A percentile compares a stretch with the other conserved stretches of the same genome.
Conservation (phyloP, 2,329 filamentous ascomycete genomes). For the Trichoderma semiorbis region DNA sequence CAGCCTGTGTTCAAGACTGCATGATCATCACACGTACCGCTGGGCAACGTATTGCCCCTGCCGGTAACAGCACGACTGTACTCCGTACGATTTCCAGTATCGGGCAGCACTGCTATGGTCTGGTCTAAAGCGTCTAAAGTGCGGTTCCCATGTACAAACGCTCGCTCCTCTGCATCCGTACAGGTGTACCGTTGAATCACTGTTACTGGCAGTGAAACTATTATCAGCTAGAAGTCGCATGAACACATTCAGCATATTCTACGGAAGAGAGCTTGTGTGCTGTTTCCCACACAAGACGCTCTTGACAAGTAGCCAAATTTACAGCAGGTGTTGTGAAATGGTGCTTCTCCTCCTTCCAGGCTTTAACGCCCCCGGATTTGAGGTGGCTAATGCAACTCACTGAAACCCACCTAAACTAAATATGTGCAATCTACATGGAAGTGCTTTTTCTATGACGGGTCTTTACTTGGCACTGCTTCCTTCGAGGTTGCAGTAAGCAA, state of each 20-base stretch:
- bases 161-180: background rate
- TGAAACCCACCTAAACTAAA: background rate
- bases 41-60: background rate
- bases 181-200: background rate
- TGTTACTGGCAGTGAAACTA: background rate
- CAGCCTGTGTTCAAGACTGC: background rate
- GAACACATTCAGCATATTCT: background rate
- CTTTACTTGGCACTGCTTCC: background rate
- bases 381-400: background rate
- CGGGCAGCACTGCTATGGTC: too few species aligned
- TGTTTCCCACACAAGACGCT: background rate
- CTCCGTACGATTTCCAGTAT: too few species aligned
- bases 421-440: background rate
- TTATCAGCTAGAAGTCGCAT: background rate
- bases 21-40: background rate
- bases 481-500: background rate
- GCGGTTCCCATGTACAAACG: background rate
- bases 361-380: background rate
- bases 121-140: too few species aligned
- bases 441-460: background rate
- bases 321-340: background rate
- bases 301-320: background rate
- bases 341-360: background rate
- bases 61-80: background rate
- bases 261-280: background rate